phyloP scores from a whole-genome alignment of 768 basidiomycete species.

The Tulasnella sp. region DNA sequence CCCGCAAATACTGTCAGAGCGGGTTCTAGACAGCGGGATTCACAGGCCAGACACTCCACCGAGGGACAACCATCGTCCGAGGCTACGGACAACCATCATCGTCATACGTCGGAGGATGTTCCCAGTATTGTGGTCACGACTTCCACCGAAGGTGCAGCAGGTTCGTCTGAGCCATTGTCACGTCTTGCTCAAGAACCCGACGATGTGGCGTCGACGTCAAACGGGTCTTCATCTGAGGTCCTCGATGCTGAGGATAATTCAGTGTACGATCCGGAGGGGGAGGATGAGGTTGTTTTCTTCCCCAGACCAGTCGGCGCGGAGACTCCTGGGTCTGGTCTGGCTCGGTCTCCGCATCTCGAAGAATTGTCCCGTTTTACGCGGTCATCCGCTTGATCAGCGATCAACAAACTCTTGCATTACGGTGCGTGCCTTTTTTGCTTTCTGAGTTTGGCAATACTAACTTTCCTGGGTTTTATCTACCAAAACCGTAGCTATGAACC shows the following conservation, averaged over 20 bases:
- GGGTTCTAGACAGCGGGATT: background rate
- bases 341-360: constrained; percentile 8
- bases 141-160: background rate
- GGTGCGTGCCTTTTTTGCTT: background rate
- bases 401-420: background rate
- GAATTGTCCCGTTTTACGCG: background rate
- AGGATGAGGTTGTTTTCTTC: constrained; percentile 7
- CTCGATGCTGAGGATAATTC: background rate
- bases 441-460: background rate
- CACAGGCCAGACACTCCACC: background rate
- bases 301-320: constrained; percentile 6
- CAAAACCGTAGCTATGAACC: too few species aligned
- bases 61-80: background rate
- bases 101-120: background rate
- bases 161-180: background rate
- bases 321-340: constrained; percentile 3
- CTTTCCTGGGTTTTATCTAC: background rate
- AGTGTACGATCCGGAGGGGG: background rate
- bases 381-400: background rate
- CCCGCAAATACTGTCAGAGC: background rate
- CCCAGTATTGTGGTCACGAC: constrained; percentile 16
- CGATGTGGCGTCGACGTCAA: background rate
- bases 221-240: background rate
- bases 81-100: background rate
- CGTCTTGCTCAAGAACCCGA: background rate